A percentile compares a stretch with the other conserved stretches of the same genome.
Conservation (phyloP, 345 rosid species). For the Abelmoschus esculentus region DNA sequence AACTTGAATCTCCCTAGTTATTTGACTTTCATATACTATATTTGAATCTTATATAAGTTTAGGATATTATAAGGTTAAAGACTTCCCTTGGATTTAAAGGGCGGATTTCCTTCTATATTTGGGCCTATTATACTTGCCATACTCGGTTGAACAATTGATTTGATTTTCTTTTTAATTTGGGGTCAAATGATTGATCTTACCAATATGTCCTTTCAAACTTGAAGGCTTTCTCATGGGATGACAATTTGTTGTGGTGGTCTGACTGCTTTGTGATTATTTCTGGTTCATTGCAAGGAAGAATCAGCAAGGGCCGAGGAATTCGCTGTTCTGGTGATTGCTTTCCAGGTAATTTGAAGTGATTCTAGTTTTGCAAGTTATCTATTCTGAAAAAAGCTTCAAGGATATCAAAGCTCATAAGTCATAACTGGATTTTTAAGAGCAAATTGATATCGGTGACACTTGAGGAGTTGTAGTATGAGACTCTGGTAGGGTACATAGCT, state of each 20-base stretch:
- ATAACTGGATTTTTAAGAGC: conserved; percentile 4
- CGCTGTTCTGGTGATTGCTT: neutral
- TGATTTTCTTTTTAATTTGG: conserved; percentile 7
- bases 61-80: neutral
- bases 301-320: neutral
- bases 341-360: neutral
- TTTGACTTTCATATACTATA: neutral
- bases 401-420: conserved; percentile 6
- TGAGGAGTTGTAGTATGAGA: conserved; percentile 8
- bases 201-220: conserved; percentile 10
- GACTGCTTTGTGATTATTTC: conserved; percentile 17
- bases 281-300: conserved; percentile 11
- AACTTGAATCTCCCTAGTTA: neutral
- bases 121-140: neutral
- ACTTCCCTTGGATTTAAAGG: conserved; percentile 2
- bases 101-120: neutral
- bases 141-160: neutral
- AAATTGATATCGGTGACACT: neutral
- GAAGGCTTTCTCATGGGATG: conserved; percentile 26
- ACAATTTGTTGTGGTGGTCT: conserved; percentile 3
- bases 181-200: conserved; percentile 10
- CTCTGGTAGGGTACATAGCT: conserved; percentile 2
- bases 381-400: neutral
- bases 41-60: neutral
- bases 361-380: neutral